Evolutionary conservation across 495 filamentous ascomycete species (phyloP), one percentile per base, ranked within the genome.

Genomic region (Venustampulla echinocandica): DNA sequence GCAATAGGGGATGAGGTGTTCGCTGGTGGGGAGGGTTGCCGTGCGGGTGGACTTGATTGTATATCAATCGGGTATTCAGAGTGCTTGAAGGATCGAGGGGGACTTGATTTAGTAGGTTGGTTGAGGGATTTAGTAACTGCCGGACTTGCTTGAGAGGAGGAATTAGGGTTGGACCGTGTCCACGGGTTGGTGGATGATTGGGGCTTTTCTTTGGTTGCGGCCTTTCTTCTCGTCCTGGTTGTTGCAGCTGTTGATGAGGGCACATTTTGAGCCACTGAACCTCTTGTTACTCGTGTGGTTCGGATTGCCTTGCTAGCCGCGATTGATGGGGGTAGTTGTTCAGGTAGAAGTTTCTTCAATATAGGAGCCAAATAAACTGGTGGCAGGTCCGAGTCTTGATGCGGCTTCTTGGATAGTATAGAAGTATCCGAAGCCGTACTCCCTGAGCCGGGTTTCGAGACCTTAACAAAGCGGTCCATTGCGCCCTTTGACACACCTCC

Each of bases 401-500:
- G n/a, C n/a, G n/a, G n/a, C n/a, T n/a, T n/a, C n/a, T n/a, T n/a
- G n/a, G n/a, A n/a, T n/a, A n/a, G n/a, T n/a, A n/a, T n/a, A n/a
- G n/a, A n/a, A n/a, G n/a, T n/a, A n/a, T n/a, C n/a, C n/a, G n/a
- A n/a, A n/a, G n/a, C n/a, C n/a, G n/a, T n/a, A n/a, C n/a, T n/a
- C n/a, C n/a, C n/a, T n/a, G n/a, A n/a, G n/a, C n/a, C n/a, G 19
- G 47, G 41, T 35, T 57, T 57, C 6, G 43, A 42, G 2, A 50
- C 24, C 13, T 30, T 52, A 5, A 60, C 47, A 30, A 47, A 60
- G 47, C 28, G 21, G 32, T 57, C 47, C 25, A 60, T 38, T 11
- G 54, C 45, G n/a, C 57, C 57, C 32, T 36, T 44, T 15, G 25
- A 41, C 51, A 60, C 55, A 7, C 42, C 50, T n/a, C 43, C 42